Conservation (phyloP, 2,329 filamentous ascomycete species). For the Colletotrichum sp. region DNA sequence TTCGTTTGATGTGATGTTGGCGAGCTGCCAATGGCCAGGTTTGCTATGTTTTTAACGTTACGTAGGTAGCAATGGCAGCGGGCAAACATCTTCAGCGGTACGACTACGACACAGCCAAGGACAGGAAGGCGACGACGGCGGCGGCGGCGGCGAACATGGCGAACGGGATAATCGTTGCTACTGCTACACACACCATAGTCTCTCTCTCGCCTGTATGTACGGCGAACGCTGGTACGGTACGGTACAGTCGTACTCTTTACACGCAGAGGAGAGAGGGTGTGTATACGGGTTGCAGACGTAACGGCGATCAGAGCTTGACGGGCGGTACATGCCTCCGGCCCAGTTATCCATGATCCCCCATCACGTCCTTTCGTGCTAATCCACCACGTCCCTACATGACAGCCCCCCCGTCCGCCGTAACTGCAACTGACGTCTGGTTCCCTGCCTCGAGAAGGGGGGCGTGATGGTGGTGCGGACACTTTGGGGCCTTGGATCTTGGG, state of each 20-base stretch:
- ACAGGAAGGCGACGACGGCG: not conserved
- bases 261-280: not conserved
- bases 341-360: not conserved
- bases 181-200: not conserved
- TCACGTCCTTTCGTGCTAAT: not conserved
- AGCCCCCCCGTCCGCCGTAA: not conserved
- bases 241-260: not conserved
- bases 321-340: not conserved
- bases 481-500: not conserved
- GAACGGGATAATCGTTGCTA: not conserved
- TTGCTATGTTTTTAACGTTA: not conserved
- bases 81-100: not conserved
- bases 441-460: not conserved
- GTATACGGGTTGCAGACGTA: slow-evolving; percentile 1
- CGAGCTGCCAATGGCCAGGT: not conserved
- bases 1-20: not conserved
- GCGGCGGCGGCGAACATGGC: not conserved
- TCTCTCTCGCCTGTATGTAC: not conserved
- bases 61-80: not conserved
- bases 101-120: not conserved
- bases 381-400: not conserved
- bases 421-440: not conserved
- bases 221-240: not conserved
- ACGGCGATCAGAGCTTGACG: slow-evolving; percentile 14
- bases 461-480: not conserved